Percentiles rank a stretch among this genome's conserved stretches.
phyloP scores from a whole-genome alignment of 2,329 filamentous ascomycete species.

The Beauveria bassiana region DNA sequence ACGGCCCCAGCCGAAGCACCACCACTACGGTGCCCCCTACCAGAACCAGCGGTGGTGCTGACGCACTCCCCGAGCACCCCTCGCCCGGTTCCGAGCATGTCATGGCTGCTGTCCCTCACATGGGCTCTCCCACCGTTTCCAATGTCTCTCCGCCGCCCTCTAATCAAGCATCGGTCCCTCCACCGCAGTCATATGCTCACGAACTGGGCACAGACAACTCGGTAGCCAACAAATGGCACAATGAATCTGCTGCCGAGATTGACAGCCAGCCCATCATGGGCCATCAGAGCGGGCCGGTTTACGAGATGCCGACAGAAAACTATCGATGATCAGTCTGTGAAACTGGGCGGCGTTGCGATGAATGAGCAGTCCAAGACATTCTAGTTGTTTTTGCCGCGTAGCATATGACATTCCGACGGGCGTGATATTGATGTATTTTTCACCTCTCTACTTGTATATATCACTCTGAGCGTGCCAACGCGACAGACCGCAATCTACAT shows the following conservation, averaged over 20 bases:
- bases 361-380: not conserved
- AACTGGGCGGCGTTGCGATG: not conserved
- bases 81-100: constrained; percentile 18
- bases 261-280: constrained; percentile 27
- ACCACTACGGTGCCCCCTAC: constrained; percentile 4
- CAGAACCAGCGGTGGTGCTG: constrained; percentile 12
- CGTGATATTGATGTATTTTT: constrained; percentile 17
- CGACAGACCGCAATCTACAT: not conserved
- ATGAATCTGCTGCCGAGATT: constrained; percentile 30
- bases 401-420: constrained; percentile 12
- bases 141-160: not conserved
- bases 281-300: constrained; percentile 30
- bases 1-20: constrained; percentile 18
- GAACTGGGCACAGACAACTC: constrained; percentile 27
- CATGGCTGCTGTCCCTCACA: constrained; percentile 7
- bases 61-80: constrained; percentile 20
- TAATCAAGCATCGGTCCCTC: not conserved
- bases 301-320: constrained; percentile 34
- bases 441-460: constrained; percentile 7
- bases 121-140: constrained; percentile 2
- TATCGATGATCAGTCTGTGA: constrained; percentile 23
- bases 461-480: not conserved
- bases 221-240: constrained; percentile 26
- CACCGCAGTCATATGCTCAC: constrained; percentile 21
- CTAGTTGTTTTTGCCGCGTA: not conserved